Evolutionary conservation across 2,329 filamentous ascomycete genomes (phyloP), one percentile per base, ranked within the genome.

Genomic region (Fusarium bactridioides): DNA sequence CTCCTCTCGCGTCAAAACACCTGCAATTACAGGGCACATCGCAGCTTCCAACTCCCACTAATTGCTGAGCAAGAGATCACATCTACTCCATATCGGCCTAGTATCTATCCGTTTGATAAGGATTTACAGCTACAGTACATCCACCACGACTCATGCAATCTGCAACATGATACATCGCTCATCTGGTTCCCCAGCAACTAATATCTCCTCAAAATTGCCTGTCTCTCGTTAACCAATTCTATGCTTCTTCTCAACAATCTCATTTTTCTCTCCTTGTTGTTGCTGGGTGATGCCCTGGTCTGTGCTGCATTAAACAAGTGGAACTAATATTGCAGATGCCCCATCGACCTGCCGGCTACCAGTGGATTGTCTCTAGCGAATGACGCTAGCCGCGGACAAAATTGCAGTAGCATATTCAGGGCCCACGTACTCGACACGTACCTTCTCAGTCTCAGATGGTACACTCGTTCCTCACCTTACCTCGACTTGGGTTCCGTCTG

Each of bases 251-350:
- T 41, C 50, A 47, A 44, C 31, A 54, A 55, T 57, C 60, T 38
- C 63, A 50, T 67, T 70, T 68, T 61, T 45, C 47, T 59, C 60
- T 70, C 69, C 63, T 54, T 66, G 69, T 63, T 74, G 75, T 77
- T 77, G 75, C 75, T 77, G 73, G 75, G 75, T 74, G 60, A 77
- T 67, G 60, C 38, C 67, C 64, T 79, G 77, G 77, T 64, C 77
- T 70, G 76, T 79, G 77, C 77, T 67, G 64, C 63, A 72, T 73
- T 76, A 78, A 79, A 78, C 72, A 76, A 79, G 77, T 78, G 77
- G 77, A 75, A 60, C 77, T 78, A 75, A 79, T 77, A 79, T 79
- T 77, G 67, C 76, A 78, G 69, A 75, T 68, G 55, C 71, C 63
- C 72, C 69, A 47, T 76, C 61, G 47, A 72, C 67, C 64, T 76